Evolutionary conservation across 352 stramenopile genomes (phyloP).

Genomic region (Globisporangium cystogenes): DNA sequence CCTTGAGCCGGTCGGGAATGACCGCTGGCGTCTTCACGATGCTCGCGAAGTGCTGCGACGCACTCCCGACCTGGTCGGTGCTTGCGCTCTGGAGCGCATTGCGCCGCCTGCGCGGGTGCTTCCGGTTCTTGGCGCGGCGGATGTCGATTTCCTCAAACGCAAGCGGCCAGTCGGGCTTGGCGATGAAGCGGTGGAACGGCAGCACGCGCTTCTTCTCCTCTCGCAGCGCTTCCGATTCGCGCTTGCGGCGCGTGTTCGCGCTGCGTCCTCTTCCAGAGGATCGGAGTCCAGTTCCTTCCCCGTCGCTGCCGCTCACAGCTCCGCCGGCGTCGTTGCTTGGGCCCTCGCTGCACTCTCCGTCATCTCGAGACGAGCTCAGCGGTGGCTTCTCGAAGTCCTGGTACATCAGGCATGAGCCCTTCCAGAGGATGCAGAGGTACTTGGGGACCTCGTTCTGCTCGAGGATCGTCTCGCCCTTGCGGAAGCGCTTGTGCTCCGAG

Average conservation of each 20-base stretch:
- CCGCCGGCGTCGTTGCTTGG: slow-evolving; percentile 8
- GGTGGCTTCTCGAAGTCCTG: slow-evolving; percentile 56
- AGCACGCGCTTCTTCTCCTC: slow-evolving; percentile 19
- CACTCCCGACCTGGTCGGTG: neutral
- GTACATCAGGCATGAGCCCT: slow-evolving; percentile 57
- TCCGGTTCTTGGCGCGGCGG: slow-evolving; percentile 28
- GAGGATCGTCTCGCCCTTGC: slow-evolving; percentile 59
- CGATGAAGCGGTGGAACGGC: slow-evolving; percentile 55
- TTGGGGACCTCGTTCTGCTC: slow-evolving; percentile 53
- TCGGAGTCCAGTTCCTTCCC: neutral
- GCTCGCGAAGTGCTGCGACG: neutral
- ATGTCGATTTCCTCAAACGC: slow-evolving; percentile 36
- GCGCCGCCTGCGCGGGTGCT: slow-evolving; percentile 37
- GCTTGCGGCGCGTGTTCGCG: slow-evolving; percentile 5
- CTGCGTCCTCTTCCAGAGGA: neutral
- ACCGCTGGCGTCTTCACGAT: slow-evolving; percentile 9
- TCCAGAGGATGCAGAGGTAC: slow-evolving; percentile 51
- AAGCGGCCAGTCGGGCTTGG: slow-evolving; percentile 56
- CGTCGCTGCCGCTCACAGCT: slow-evolving; percentile 4
- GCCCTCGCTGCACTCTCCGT: slow-evolving; percentile 14
- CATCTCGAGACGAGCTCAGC: slow-evolving; percentile 15
- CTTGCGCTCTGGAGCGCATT: slow-evolving; percentile 26
- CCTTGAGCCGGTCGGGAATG: slow-evolving; percentile 20
- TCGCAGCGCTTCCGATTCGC: neutral
- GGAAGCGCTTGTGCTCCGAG: slow-evolving; percentile 60